Base-by-base conservation (phyloP, 164 flowering plant genomes). In the Vitis rotundifolia region DNA sequence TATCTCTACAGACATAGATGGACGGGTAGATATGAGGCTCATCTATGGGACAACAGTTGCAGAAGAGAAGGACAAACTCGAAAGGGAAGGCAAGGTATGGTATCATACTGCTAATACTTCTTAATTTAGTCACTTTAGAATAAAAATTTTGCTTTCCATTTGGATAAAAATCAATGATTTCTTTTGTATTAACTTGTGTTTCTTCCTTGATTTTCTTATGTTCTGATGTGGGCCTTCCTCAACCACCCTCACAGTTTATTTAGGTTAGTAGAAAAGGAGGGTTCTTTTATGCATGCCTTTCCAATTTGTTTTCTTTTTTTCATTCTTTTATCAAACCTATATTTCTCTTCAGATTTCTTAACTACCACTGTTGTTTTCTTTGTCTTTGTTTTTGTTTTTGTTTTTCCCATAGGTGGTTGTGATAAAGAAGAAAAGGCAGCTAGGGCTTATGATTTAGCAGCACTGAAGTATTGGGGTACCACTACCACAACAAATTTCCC, bases 391-490 rank as follows among this genome's bases (percentile, higher is more conserved):
- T 31, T 54, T 59, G 68, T 60, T n/a, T 50, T 13, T 65, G 56
- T 48, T 0, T 18, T 31, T 52, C 18, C 4, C 68, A 5, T 68
- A 94, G 98, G 98, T 58, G 98, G 98, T 53, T 94, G 91, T 85
- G 98, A 94, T 73, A 94, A 94, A 76, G 97, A 94, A 86, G 98
- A 94, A 50, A 94, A 94, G 73, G 98, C 97, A 57, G 97, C 97
- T 12, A 87, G 96, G 74, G 89, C 98, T 47, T 93, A 93, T 75
- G 98, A 93, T 86, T 87, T 93, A 79, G 98, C 97, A 64, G 98
- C 98, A 59, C 67, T 93, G 69, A 93, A 94, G 73, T 94, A 94
- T 58, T 94, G 97, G 98, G 98, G 98, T 15, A 73, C 97, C 54
- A 86, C 97, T 26, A 91, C 97, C 53, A 94, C 96, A 4, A 88